Base-by-base conservation (phyloP, 768 basidiomycete species). In the Roridomyces roridus region DNA sequence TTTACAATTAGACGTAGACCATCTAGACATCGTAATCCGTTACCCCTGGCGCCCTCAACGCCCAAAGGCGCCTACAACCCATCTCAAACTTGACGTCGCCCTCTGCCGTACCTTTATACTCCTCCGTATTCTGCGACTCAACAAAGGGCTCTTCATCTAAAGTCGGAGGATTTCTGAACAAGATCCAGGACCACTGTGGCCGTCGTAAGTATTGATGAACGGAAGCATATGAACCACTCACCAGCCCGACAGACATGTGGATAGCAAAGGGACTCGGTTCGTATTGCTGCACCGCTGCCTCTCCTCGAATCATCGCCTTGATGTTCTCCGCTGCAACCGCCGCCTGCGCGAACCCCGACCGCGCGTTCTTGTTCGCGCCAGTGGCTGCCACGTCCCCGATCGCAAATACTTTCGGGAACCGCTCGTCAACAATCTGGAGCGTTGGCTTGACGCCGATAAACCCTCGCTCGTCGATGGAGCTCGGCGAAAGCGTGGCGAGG, bases 331-430 rank as follows among this genome's bases (percentile, higher is more conserved):
- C 77, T 3, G 77, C 80, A 3, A 80, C 66, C 29, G 71, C 68
- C n/a, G 71, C 72, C 61, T 79, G 78, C 34, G 65, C 67, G 55
- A 69, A 67, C 9, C 77, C 74, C 7, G 70, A 75, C 31, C 77
- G 70, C 0, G 77, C 81, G 14, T 80, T 79, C 29, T 81, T 80
- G 29, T 73, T 71, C 2, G 77, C 81, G 2, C 79, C 77, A 9
- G 77, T 77, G 55, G 80, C 77, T 1, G 80, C 80, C 4, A 77
- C 74, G 42, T 83, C 82, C 11, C 82, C 82, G 21, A 83, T 65
- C 0, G 79, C 79, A 56, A 81, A 83, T 0, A 83, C 60, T 39
- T 77, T 71, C 2, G 70, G 67, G 55, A 72, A 72, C 1, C 66
- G 61, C 40, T 58, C 63, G 43, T 66, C 59, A 12, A 34, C 35